Conservation (phyloP, 805 yeast genomes). For the Spathaspora sp. region DNA sequence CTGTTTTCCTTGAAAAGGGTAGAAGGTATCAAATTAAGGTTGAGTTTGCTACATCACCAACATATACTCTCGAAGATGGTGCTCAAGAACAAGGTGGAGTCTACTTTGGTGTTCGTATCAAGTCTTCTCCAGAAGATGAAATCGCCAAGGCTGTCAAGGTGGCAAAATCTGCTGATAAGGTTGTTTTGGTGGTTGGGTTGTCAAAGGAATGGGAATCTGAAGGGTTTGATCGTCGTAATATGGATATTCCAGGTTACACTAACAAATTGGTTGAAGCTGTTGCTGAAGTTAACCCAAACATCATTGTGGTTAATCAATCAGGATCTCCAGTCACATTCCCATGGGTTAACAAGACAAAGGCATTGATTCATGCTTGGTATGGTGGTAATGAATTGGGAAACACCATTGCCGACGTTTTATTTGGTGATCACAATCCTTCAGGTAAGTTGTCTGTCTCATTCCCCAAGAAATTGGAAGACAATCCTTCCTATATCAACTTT, state of each 20-base stretch:
- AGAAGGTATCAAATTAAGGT: conserved; percentile 41
- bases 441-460: conserved; percentile 57
- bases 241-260: conserved; percentile 50
- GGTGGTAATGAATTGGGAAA: conserved; percentile 51
- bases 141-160: conserved; percentile 40
- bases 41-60: conserved; percentile 49
- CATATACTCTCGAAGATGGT: conserved; percentile 19
- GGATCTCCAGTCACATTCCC: conserved; percentile 64
- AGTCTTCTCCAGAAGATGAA: conserved; percentile 17
- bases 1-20: conserved; percentile 40
- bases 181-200: conserved; percentile 48
- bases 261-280: conserved; percentile 45
- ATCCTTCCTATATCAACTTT: conserved; percentile 54
- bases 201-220: conserved; percentile 58
- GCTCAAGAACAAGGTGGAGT: conserved; percentile 20
- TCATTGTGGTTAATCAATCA: conserved; percentile 52
- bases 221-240: conserved; percentile 49
- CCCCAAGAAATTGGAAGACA: conserved; percentile 50
- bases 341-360: conserved; percentile 33
- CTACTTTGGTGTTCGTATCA: conserved; percentile 19
- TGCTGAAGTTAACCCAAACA: conserved; percentile 44
- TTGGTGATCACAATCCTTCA: conserved; percentile 57
- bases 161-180: conserved; percentile 52
- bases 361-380: conserved; percentile 31
- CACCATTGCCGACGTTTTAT: conserved; percentile 56